Base-by-base conservation (phyloP, 2,329 filamentous ascomycete genomes). In the Fusarium annulatum region DNA sequence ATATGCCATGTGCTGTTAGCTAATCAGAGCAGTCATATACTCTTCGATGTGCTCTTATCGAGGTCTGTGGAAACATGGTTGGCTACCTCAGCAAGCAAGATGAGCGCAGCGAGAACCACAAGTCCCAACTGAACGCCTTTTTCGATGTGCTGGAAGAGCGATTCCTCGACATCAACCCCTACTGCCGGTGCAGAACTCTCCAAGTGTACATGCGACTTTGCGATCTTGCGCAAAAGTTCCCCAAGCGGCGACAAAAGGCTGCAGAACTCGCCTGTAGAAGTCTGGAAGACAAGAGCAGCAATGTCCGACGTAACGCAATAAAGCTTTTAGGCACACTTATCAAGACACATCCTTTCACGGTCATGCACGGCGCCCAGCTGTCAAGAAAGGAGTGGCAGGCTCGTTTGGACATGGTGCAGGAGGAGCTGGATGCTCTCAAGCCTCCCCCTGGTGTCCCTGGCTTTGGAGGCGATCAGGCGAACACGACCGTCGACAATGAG, bases 241-340 rank as follows among this genome's bases (percentile, higher is more conserved):
- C 95, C 42, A 98, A 98, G 84, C 89, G 95, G 62, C 89, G 96
- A 68, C 95, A 98, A 81, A 93, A 89, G 79, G 96, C 93, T 8
- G 93, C 96, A 4, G 94, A 98, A 80, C 86, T 98, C 33, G 95
- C 96, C 2, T 92, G 93, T 64, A 90, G 94, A 76, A 98, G 96
- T 81, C 86, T 99, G 6, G 94, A 98, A 81, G 97, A 99, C 84
- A 98, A 97, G 87, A 98, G 96, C 84, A 99, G 96, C 83, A 97
- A 98, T 78, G 96, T 99, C 38, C 90, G 96, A 70, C 90, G 95
- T 66, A 98, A 98, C 80, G 95, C 96, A 5, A 96, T 99, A 81
- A 98, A 97, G 82, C 85, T 99, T 11, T 87, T 99, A 3, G 93
- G 92, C 10, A 93, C 93, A 48, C 86, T 99, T 11, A 94, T 99